Evolutionary conservation across 441 rosid genomes (phyloP), one percentile per base, ranked within the genome.

Genomic region (Hura crepitans): DNA sequence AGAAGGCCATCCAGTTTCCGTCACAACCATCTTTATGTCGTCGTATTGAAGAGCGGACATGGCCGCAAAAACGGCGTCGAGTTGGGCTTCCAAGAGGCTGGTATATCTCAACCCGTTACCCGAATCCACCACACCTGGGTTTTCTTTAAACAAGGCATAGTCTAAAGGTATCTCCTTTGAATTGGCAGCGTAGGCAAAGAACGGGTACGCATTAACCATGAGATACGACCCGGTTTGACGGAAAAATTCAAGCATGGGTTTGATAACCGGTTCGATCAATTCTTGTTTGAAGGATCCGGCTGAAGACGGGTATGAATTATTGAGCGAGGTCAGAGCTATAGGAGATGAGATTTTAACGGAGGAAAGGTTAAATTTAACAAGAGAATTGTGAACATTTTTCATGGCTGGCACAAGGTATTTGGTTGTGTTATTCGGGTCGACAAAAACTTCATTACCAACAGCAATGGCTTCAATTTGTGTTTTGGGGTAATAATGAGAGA

Each of bases 1-100:
- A 0, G 97, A 89, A 0, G 98, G 97, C 98, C 98, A 91, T 0
- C 98, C 98, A 4, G 98, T 93, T 57, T 93, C 98, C 1, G 92
- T 89, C 8, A 93, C 92, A 3, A 85, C 85, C 54, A 91, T 43
- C 58, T 79, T 77, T 1, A 93, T 76, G 43, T 89, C 96, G 17
- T 84, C 85, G 65, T 76, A 87, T 20, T 89, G 80, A 7, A 93
- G 42, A 2, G 91, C 89, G 0, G 91, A 78, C 88, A 91, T 78
- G 1, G 98, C 98, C 0, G 97, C 89, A 37, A 83, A 88, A 66
- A 93, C 93, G 23, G 98, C 96, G 78, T 89, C 98, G 71, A 91
- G 66, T 56, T 93, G 95, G 5, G 97, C 98, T 0, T 93, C 98
- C 2, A 93, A 72, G 17, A 93, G 87, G 77, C 77, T 93, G n/a